Conservation (phyloP, 306 rosid species). For the Prunus campanulata region DNA sequence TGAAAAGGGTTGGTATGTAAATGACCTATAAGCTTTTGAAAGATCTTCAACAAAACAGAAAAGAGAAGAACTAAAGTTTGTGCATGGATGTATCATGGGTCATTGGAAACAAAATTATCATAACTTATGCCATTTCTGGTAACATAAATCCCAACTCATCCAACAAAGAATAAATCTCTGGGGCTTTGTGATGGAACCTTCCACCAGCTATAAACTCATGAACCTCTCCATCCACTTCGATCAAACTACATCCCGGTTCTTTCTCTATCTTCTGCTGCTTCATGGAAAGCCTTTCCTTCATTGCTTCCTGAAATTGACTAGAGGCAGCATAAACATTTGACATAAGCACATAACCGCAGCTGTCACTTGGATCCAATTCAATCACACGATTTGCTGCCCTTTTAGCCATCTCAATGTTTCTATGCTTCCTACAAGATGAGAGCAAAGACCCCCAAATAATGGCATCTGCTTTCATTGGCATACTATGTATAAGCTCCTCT, state of each 20-base stretch:
- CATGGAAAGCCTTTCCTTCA: conserved; percentile 64
- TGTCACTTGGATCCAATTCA: conserved; percentile 63
- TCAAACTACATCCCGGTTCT: conserved; percentile 87
- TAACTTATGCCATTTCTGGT: conserved; percentile 3
- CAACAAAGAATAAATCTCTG: conserved; percentile 62
- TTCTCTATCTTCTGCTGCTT: conserved; percentile 50
- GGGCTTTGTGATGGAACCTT: conserved; percentile 53
- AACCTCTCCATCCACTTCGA: conserved; percentile 74
- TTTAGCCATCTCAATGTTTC: conserved; percentile 58
- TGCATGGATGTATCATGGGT: too few relatives aligned
- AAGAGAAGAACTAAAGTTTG: background rate
- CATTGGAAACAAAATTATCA: background rate
- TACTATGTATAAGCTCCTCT: conserved; percentile 48
- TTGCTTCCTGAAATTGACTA: conserved; percentile 55
- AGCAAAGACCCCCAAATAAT: conserved; percentile 88
- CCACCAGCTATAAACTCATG: conserved; percentile 80
- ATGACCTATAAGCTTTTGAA: too few relatives aligned
- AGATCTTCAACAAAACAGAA: too few relatives aligned
- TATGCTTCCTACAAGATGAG: conserved; percentile 65
- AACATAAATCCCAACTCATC: conserved; percentile 28
- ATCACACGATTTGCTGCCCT: conserved; percentile 55
- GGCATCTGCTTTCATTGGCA: conserved; percentile 63
- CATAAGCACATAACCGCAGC: conserved; percentile 67
- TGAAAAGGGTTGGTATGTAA: too few relatives aligned
- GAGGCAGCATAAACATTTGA: conserved; percentile 63